Conservation (phyloP, 2,329 filamentous ascomycete genomes). For the Stromatinia cepivora region DNA sequence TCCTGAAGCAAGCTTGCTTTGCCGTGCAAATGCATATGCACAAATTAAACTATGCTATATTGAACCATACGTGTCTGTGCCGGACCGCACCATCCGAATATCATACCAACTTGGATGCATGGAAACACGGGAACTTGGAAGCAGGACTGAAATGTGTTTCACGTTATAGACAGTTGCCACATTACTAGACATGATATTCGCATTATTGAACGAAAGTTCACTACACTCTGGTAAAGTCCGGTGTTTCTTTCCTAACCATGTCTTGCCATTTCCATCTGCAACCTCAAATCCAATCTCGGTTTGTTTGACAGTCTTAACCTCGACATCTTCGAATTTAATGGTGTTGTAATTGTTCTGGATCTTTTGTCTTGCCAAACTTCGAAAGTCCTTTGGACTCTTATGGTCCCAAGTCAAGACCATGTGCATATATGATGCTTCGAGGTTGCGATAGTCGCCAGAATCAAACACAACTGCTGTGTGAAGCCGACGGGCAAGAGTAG, state of each 20-base stretch:
- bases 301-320: not conserved
- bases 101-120: no score
- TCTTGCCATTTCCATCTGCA: not conserved
- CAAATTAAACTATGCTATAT: no score
- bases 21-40: no score
- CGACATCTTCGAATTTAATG: not conserved
- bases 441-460: not conserved
- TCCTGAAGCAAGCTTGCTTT: no score
- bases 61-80: no score
- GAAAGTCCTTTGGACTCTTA: not conserved
- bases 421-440: not conserved
- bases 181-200: no score
- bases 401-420: not conserved
- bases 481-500: not conserved
- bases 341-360: not conserved
- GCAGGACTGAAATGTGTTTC: no score
- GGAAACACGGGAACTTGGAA: no score
- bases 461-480: not conserved
- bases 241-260: conserved; percentile 1
- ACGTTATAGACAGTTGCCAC: no score
- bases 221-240: no score
- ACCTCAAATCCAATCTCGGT: not conserved
- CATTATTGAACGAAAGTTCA: no score
- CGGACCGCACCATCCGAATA: no score
- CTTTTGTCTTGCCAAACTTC: not conserved